These are phyloP conservation scores for Theileria orientalis DNA, from an alignment of 169 alveolate genomes.

Conservation along the genomic window DNA sequence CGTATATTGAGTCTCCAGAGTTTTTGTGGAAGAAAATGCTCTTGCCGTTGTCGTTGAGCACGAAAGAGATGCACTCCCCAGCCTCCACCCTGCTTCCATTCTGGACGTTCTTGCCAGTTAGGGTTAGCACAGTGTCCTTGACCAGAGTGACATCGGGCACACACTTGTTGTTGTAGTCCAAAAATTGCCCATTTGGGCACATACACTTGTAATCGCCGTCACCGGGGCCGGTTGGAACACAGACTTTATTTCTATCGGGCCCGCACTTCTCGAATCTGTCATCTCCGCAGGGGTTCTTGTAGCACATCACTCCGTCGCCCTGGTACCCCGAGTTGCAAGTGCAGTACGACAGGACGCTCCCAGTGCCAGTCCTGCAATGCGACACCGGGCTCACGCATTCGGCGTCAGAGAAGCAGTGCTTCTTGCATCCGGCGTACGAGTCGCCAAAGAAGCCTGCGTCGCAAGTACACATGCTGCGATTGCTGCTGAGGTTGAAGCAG, in stretches of 20 bases:
- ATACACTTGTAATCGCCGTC: conserved; percentile 26
- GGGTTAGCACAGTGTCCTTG: conserved; percentile 22
- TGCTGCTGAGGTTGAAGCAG: conserved; percentile 26
- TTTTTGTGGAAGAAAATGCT: conserved; percentile 52
- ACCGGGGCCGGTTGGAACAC: conserved; percentile 38
- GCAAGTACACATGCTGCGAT: conserved; percentile 49
- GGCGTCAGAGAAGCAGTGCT: conserved; percentile 40
- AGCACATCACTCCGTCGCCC: conserved; percentile 62
- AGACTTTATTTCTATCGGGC: not conserved
- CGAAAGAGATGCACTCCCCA: conserved; percentile 32
- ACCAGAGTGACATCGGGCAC: conserved; percentile 19
- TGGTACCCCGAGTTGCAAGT: conserved; percentile 51
- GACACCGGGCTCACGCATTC: conserved; percentile 59
- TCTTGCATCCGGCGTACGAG: conserved; percentile 31
- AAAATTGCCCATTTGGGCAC: conserved; percentile 45
- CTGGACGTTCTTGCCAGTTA: conserved; percentile 17
- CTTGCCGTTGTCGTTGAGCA: not conserved
- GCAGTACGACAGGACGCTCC: conserved; percentile 32
- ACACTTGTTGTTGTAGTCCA: conserved; percentile 32
- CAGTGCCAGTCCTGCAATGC: conserved; percentile 14
- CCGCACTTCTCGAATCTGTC: conserved; percentile 20
- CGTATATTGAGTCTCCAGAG: conserved; percentile 58
- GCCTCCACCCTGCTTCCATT: conserved; percentile 54
- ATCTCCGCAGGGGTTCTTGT: conserved; percentile 30
- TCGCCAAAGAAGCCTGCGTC: conserved; percentile 58